Evolutionary conservation across 1,284 basidiomycete species (phyloP), one percentile per base, ranked within the genome.

Genomic region (Ganoderma leucocontextum): DNA sequence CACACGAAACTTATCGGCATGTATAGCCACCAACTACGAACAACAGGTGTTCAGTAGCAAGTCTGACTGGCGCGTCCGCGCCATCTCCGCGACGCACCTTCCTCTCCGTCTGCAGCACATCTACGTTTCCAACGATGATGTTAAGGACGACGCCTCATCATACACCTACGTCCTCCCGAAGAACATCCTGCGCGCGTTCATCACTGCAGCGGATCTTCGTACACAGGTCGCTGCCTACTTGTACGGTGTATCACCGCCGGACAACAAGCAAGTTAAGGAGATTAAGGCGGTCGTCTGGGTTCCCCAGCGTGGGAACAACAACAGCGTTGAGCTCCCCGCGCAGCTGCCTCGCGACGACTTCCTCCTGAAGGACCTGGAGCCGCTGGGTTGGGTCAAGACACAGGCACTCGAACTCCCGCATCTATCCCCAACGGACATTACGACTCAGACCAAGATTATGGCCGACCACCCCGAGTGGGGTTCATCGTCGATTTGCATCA

Each of bases 251-350:
- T 97, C 95, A 25, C 97, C 98, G 7, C 88, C 95, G 0, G 97
- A 99, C 82, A 99, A 99, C 85, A 94, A 95, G 73, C 96, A 97
- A 80, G 98, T 99, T 73, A 98, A 99, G 84, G 98, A 99, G 84
- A 94, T 99, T 83, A 98, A 97, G 86, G 96, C 96, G 25, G 87
- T 99, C 58, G 96, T 91, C 12, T 98, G 96, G 93, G 90, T 97
- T 35, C 98, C 98, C 38, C 98, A 99, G 80, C 90, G 97, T 58
- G 97, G 98, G 58, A 97, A 94, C 77, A 98, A 98, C 81, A 97
- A 94, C 79, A 91, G 89, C 58, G 91, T 98, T 25, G 96, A 98
- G 79, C 84, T 99, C 53, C 97, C 97, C 12, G 80, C 86, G 49
- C 91, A 94, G 73, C 83, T 98, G 63, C 97, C 97, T 19, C 92